Evolutionary conservation across 495 filamentous ascomycete genomes (phyloP).

Genomic region (Penicillium argentinense): DNA sequence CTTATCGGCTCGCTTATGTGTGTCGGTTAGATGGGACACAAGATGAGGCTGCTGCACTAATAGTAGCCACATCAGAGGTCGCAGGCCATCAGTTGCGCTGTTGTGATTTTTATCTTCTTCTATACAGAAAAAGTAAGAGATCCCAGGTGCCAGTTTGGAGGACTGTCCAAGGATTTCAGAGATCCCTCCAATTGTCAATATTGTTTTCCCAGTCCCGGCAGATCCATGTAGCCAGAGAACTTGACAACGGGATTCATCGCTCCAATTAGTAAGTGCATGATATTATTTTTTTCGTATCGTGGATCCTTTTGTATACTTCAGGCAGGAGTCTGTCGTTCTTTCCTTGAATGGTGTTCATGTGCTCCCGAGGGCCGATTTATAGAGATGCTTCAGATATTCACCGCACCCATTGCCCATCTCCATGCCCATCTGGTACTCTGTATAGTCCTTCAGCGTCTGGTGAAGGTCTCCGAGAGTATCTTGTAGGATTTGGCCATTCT

Average conservation of each 20-base stretch:
- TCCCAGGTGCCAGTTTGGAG: background rate
- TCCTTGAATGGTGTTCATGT: background rate
- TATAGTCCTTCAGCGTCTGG: background rate
- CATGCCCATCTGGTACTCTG: background rate
- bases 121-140: background rate
- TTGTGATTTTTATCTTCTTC: background rate
- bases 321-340: background rate
- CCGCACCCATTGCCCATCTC: background rate
- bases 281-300: background rate
- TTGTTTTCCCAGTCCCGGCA: background rate
- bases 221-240: background rate
- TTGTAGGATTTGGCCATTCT: background rate
- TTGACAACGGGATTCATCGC: background rate
- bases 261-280: background rate
- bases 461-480: background rate
- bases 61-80: background rate
- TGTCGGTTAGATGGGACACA: background rate
- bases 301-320: background rate
- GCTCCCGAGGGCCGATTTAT: background rate
- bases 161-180: background rate
- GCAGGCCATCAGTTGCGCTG: background rate
- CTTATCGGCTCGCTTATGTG: background rate
- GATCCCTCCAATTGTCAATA: background rate
- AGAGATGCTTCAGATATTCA: background rate
- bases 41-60: background rate